Evolutionary conservation across 75 land plant species (phyloP).

Genomic region (Selaginella tamariscina): DNA sequence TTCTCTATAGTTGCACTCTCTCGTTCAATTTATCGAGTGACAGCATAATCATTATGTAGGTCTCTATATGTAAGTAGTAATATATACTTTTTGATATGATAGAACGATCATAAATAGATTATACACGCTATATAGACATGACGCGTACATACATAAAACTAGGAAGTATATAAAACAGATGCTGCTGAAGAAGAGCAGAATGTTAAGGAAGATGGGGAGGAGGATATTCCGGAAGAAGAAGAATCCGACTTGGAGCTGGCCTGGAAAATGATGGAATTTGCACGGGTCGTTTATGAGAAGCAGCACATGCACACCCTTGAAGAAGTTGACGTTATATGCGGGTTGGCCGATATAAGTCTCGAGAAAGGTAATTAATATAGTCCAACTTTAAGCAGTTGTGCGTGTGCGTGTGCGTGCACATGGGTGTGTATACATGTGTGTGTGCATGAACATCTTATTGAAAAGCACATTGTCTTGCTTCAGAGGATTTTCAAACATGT

Average conservation of each 20-base stretch:
- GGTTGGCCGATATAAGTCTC: conserved; percentile 74
- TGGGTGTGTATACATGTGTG: too few species aligned
- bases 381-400: too few species aligned
- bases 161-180: conserved; percentile 11
- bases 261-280: conserved; percentile 91
- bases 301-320: conserved; percentile 41
- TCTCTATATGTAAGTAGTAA: too few species aligned
- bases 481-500: conserved; percentile 91
- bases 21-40: too few species aligned
- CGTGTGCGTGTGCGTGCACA: too few species aligned
- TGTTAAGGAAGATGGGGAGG: conserved; percentile 16
- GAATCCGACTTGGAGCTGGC: conserved; percentile 85
- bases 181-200: conserved; percentile 25
- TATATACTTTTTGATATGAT: too few species aligned
- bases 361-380: conserved; percentile 99
- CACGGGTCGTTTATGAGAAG: conserved; percentile 82
- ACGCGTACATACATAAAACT: conserved; percentile 21
- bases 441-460: too few species aligned
- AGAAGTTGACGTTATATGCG: conserved; percentile 75
- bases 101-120: too few species aligned
- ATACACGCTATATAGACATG: conserved; percentile 3
- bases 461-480: conserved; percentile 8
- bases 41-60: too few species aligned
- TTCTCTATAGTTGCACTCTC: neutral
- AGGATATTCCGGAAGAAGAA: conserved; percentile 54